Base-by-base conservation (phyloP, 352 stramenopile genomes). In the Globisporangium lucens region DNA sequence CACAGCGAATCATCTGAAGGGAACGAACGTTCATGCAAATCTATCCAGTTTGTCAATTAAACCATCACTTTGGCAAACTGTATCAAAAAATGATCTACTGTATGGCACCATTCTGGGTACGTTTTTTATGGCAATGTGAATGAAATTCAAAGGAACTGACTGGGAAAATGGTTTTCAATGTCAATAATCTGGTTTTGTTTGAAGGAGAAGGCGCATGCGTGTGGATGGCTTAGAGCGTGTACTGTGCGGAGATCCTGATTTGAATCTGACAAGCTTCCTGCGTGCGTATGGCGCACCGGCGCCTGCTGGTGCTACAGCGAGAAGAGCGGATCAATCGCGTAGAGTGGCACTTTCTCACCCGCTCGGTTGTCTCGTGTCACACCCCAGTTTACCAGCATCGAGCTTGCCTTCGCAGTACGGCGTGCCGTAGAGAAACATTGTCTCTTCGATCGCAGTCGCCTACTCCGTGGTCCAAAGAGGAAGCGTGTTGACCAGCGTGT, bases 381-480 rank as follows among this genome's bases (percentile, higher is more conserved):
- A 61, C 30, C 9, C n/a, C 20, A 55, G 20, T 27, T 30, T 36
- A 2, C 17, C 55, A n/a, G 20, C 30, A 17, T 30, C 30, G 13
- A 22, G 55, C 30, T 61, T 60, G 17, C 6, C 27, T 29, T 24
- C 22, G 20, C 55, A 61, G 20, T 61, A 30, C 17, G 55, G 33
- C 20, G 30, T 61, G 20, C 20, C 55, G 20, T 46, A 22, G 30
- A 61, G 38, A 20, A 36, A 12, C 30, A 46, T 7, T 8, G 3
- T 15, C 12, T 2, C 30, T 47, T 61, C n/a, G 41, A 29, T 65
- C n/a, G 24, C 22, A 52, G 8, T 75, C 75, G 27, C 29, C 17
- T 33, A 10, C 27, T 35, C 53, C 29, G 22, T 20, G 9, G 29
- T 52, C 53, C 36, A 68, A 2, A 27, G 15, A 13, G 52, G 55